Conservation (phyloP, 2,329 filamentous ascomycete species). For the Exophiala bonariae region DNA sequence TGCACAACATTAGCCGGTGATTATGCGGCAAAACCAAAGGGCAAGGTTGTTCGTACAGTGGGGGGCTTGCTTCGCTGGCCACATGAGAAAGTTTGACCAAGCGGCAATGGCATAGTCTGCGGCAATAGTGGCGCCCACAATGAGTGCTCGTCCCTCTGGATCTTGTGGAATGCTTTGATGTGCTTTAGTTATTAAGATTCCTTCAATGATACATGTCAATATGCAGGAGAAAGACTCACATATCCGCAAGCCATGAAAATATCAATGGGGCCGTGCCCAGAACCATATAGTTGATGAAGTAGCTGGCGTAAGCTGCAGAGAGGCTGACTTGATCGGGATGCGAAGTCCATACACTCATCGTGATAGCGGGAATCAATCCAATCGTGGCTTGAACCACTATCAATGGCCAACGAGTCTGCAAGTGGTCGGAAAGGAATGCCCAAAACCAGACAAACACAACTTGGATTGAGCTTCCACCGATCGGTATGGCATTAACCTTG, state of each 20-base stretch:
- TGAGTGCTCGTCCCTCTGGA: conserved; percentile 50
- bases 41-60: conserved; percentile 33
- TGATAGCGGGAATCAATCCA: conserved; percentile 49
- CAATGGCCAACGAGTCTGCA: conserved; percentile 53
- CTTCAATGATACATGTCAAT: too few relatives aligned
- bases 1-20: conserved; percentile 15
- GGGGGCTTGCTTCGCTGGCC: conserved; percentile 53
- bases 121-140: conserved; percentile 51
- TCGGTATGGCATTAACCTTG: conserved; percentile 53
- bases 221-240: not conserved
- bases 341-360: conserved; percentile 55
- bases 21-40: too few relatives aligned
- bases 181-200: too few relatives aligned
- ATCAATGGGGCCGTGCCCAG: conserved; percentile 55
- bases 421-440: conserved; percentile 52
- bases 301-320: conserved; percentile 51
- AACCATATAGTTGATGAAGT: conserved; percentile 51
- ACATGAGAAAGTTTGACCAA: conserved; percentile 54
- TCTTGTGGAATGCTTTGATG: conserved; percentile 41
- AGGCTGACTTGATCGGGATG: conserved; percentile 45
- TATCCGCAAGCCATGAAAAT: conserved; percentile 13
- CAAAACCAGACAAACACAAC: conserved; percentile 56
- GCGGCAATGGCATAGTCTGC: conserved; percentile 53
- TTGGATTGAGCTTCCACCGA: conserved; percentile 50
- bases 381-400: conserved; percentile 51